Percentiles rank a stretch among this genome's conserved stretches.
phyloP scores from a whole-genome alignment of 2,329 filamentous ascomycete genomes.

The Fusarium chaquense region DNA sequence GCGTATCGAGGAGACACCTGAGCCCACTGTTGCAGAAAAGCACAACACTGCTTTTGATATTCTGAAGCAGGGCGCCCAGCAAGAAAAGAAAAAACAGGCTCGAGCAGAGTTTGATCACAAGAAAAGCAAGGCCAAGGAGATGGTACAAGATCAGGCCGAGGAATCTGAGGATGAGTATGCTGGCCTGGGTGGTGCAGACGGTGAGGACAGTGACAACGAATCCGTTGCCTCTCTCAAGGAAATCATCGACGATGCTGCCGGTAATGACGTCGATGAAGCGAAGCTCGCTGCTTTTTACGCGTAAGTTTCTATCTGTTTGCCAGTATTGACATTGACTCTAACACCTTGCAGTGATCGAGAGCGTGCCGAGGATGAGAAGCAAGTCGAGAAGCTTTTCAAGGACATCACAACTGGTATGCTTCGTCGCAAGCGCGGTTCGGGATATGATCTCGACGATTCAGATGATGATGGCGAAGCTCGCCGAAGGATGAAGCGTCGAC shows the following conservation, averaged over 20 bases:
- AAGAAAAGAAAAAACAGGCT: conserved; percentile 64
- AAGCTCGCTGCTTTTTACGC: conserved; percentile 89
- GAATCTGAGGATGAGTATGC: conserved; percentile 99
- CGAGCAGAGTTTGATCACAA: conserved; percentile 80
- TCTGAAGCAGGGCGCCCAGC: conserved; percentile 74
- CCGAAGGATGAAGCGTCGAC: conserved; percentile 83
- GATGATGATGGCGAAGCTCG: conserved; percentile 86
- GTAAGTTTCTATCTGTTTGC: conserved; percentile 67
- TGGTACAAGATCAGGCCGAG: conserved; percentile 93
- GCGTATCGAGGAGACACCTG: conserved; percentile 38
- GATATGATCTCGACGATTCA: conserved; percentile 88
- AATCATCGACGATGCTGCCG: conserved; percentile 89
- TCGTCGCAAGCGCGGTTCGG: conserved; percentile 83
- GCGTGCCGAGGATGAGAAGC: conserved; percentile 83
- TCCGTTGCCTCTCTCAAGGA: conserved; percentile 77
- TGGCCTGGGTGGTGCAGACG: conserved; percentile 88
- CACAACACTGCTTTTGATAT: conserved; percentile 71
- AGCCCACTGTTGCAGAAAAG: conserved; percentile 33
- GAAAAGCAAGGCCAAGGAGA: conserved; percentile 85
- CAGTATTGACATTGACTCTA: conserved; percentile 13
- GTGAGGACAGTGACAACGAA: conserved; percentile 85
- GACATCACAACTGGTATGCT: conserved; percentile 92
- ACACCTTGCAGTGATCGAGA: conserved; percentile 74
- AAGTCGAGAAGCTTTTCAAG: conserved; percentile 90
- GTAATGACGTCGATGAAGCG: conserved; percentile 81